Evolutionary conservation across 2,329 filamentous ascomycete genomes (phyloP), one percentile per base, ranked within the genome.

Genomic region (Diatrype stigma): DNA sequence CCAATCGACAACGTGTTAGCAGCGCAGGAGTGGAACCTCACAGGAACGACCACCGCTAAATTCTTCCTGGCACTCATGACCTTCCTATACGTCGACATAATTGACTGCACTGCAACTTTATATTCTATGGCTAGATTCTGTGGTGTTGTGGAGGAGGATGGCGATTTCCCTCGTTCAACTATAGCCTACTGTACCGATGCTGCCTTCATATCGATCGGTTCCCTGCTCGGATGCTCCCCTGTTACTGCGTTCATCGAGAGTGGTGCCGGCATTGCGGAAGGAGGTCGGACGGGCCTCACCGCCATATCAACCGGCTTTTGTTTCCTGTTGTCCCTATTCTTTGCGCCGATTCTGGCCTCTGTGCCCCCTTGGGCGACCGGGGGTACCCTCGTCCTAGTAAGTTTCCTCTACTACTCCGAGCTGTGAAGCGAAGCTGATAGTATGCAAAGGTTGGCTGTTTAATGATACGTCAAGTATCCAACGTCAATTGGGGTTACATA

Each of bases 151-250:
- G 77, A 85, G 58, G 76, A 80, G 44, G 82, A 86, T 2, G 83
- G 85, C n/a, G 90, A 95, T 65, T 96, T 96, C 56, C 89, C 92
- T 48, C 85, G 90, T 38, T 92, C 88, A 2, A 90, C 90, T 1
- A 72, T 93, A 30, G 91, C 91, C 1, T 91, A 90, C 67, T 86
- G 80, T 59, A 82, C 81, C 3, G 87, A 91, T 57, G 86, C 87
- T 1, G 68, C 84, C 14, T 85, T 84, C 53, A 89, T 90, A 56
- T 87, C 85, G 1, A 80, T 90, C 46, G 85, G 86, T 3, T 80
- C 84, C 0, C 73, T 91, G 1, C 77, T 90, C 51, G 87, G 86
- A 2, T 81, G 77, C 42, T 86, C 86, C 0, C 87, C 87, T 0
- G 82, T 88, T 0, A 90, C 87, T 0, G 85, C 85, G 3, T 90